Base-by-base conservation (phyloP, 2,329 filamentous ascomycete species). In the Alternaria brassicicola region DNA sequence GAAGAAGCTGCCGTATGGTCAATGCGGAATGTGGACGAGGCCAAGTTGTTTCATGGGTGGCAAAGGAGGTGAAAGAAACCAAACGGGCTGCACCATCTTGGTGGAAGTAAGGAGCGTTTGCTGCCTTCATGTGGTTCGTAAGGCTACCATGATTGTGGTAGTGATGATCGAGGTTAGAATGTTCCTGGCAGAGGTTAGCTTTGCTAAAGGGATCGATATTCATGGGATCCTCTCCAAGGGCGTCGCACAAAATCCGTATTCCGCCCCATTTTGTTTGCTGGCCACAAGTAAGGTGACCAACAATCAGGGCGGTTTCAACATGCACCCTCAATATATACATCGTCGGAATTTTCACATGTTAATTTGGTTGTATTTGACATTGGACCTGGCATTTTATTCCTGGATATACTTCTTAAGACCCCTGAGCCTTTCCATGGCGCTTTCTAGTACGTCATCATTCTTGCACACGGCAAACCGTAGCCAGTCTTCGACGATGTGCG, bases 381-480 rank as follows among this genome's bases (percentile, higher is more conserved):
- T 3, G 8, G 4, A 25, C 7, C 25, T 35, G 31, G 12, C 10
- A 9, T 33, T 33, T 52, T 13, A 72, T 50, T 72, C 59, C 46
- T 76, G 57, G 36, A 84, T 83, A 56, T 82, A 83, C 71, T 82
- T 81, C 73, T 78, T 82, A 68, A 84, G 57, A 15, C 80, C 81
- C 55, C 82, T 69, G 55, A 84, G 61, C 50, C 82, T 70, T 62
- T 83, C 81, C 73, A 82, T 81, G 2, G 82, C 82, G 48, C 74
- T 77, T 68, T 84, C 82, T 9, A 84, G 70, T 12, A 98, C 87
- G 41, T 91, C 86, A 73, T 99, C 93, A 31, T 94, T 87, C 83
- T 99, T 99, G 82, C 95, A 99, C 1, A 99, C 93, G 0, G 95
- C 95, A 75, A 98, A 98, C 23, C 95, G 85, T 71, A 99, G 84